Evolutionary conservation across 352 stramenopile species (phyloP).

Genomic region (Globisporangium alternatum): DNA sequence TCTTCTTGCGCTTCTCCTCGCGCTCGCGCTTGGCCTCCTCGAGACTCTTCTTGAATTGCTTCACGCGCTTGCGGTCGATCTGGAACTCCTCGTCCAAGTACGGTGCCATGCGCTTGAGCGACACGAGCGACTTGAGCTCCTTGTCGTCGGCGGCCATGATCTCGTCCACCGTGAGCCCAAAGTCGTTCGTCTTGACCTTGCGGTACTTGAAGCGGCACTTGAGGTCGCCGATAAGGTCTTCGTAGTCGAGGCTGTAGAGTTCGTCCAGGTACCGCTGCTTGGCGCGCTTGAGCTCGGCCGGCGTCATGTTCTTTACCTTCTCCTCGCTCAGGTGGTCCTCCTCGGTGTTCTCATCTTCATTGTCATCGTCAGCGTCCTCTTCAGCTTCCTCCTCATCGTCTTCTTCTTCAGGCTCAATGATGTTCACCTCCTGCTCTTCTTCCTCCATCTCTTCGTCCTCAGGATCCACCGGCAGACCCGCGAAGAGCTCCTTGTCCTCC

Average conservation of each 20-base stretch:
- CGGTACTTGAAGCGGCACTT: slow-evolving; percentile 98
- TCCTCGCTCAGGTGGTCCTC: slow-evolving; percentile 43
- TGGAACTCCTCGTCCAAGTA: slow-evolving; percentile 89
- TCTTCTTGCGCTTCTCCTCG: slow-evolving; percentile 34
- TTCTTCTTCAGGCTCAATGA: slow-evolving; percentile 23
- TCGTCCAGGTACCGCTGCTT: slow-evolving; percentile 95
- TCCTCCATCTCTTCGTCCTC: slow-evolving; percentile 46
- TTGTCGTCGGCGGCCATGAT: slow-evolving; percentile 97
- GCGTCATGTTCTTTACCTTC: slow-evolving; percentile 45
- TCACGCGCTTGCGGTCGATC: slow-evolving; percentile 70
- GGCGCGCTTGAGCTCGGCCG: slow-evolving; percentile 65
- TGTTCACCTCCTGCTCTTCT: slow-evolving; percentile 25
- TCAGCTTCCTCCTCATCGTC: slow-evolving; percentile 21
- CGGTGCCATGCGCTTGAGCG: slow-evolving; percentile 95
- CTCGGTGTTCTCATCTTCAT: slow-evolving; percentile 55
- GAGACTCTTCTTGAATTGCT: slow-evolving; percentile 69
- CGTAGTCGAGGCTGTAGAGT: slow-evolving; percentile 98
- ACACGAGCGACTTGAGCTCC: slow-evolving; percentile 96
- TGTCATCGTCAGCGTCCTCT: slow-evolving; percentile 16
- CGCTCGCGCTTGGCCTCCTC: slow-evolving; percentile 36
- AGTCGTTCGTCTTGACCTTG: slow-evolving; percentile 93
- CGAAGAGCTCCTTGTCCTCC: slow-evolving; percentile 85
- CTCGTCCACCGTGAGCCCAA: slow-evolving; percentile 96
- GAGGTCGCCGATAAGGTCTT: slow-evolving; percentile 98
- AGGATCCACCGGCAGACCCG: slow-evolving; percentile 53